Evolutionary conservation across 1,139 yeast species (phyloP).

Genomic region (Entelexis paramagnoliae): DNA sequence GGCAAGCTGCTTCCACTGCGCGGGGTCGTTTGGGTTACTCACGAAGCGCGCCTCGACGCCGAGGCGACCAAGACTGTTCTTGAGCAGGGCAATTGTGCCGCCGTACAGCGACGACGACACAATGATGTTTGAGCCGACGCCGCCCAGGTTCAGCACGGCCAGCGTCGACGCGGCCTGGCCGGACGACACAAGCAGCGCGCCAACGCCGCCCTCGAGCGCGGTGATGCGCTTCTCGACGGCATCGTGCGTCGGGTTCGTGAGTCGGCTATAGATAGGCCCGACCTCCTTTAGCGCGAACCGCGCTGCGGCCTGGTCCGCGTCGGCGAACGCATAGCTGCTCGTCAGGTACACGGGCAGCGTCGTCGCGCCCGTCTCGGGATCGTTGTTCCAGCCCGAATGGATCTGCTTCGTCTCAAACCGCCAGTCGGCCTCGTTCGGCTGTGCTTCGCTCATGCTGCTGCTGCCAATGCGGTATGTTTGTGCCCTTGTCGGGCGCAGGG

Average conservation of each 20-base stretch:
- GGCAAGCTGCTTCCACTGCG: slow-evolving; percentile 58
- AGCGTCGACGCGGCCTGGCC: slow-evolving; percentile 92
- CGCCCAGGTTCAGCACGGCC: slow-evolving; percentile 42
- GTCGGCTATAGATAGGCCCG: slow-evolving; percentile 79
- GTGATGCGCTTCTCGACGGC: slow-evolving; percentile 87
- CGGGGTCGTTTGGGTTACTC: slow-evolving; percentile 57
- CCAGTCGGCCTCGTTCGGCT: slow-evolving; percentile 14
- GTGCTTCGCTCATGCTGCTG: not conserved
- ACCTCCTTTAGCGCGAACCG: slow-evolving; percentile 72
- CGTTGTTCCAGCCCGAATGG: slow-evolving; percentile 79
- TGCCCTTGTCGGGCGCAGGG: no score
- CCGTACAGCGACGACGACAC: slow-evolving; percentile 88
- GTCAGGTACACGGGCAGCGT: slow-evolving; percentile 78
- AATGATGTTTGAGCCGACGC: slow-evolving; percentile 73
- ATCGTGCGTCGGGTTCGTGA: slow-evolving; percentile 86
- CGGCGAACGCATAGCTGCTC: slow-evolving; percentile 68
- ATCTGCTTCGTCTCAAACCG: slow-evolving; percentile 82
- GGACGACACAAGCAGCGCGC: slow-evolving; percentile 81
- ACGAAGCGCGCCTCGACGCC: slow-evolving; percentile 83
- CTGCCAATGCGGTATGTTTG: not conserved
- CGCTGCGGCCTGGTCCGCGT: slow-evolving; percentile 86
- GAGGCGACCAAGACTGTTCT: slow-evolving; percentile 77
- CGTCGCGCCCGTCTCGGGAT: slow-evolving; percentile 52
- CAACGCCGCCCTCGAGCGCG: slow-evolving; percentile 85
- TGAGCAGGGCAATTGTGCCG: slow-evolving; percentile 92